phyloP scores from a whole-genome alignment of 202 grass and related monocot species.

The Miscanthus sacchariflorus region DNA sequence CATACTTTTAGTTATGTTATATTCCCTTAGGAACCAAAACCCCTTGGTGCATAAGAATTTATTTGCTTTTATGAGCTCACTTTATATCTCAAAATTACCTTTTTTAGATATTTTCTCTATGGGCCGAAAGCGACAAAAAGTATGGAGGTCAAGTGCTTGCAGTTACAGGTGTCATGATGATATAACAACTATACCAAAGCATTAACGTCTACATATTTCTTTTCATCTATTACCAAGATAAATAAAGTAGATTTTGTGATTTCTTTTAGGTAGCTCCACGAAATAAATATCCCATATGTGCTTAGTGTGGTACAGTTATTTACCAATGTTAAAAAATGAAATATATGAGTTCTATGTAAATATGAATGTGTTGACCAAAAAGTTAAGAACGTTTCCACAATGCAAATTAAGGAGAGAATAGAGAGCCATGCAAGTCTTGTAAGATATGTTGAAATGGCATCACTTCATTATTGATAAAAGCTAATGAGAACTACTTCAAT shows the following conservation, averaged over 20 bases:
- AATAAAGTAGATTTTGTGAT: background rate
- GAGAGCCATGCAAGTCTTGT: background rate
- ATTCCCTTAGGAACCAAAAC: background rate
- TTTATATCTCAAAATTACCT: background rate
- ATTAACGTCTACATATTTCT: background rate
- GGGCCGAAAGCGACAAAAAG: background rate
- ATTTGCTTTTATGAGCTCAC: background rate
- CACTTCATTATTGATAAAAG: background rate
- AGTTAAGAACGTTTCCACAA: background rate
- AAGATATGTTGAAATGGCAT: background rate
- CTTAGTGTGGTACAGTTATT: background rate
- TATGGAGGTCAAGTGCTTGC: constrained; percentile 1
- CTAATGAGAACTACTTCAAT: background rate
- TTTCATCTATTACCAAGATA: background rate
- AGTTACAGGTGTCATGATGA: background rate
- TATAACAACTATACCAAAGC: background rate
- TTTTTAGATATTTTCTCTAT: constrained; percentile 27
- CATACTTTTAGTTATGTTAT: too few relatives aligned
- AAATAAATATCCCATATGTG: background rate
- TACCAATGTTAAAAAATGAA: background rate
- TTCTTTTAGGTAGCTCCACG: background rate
- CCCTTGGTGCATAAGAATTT: background rate
- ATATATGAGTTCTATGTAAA: background rate
- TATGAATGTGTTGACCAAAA: background rate
- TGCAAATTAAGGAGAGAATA: background rate